Base-by-base conservation (phyloP, 1,284 basidiomycete species). In the Spongispora temasekensis region DNA sequence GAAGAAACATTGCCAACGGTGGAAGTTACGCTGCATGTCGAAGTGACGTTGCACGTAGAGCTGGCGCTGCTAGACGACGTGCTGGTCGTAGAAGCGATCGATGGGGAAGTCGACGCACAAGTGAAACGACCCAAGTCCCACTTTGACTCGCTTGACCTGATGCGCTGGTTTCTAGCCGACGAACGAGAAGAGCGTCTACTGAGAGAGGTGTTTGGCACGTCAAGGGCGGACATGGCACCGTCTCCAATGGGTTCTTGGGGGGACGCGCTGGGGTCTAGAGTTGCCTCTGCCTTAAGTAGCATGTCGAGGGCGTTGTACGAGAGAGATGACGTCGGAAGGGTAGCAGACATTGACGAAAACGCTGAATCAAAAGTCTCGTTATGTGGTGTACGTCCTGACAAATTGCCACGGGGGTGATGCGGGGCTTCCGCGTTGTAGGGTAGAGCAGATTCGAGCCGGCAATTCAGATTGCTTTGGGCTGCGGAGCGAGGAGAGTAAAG, bases 351-450 rank as follows among this genome's bases (percentile, higher is more conserved):
- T 35, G 65, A 64, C 63, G 58, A 60, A 48, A 65, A 55, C 23
- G 62, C 63, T 62, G 70, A 61, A 63, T 69, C 61, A 50, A 66
- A 66, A 50, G 64, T 59, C 32, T 64, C 59, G 57, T 73, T 71
- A 64, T 70, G 66, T 60, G 54, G 63, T 55, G 56, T 72, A 51
- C 64, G 68, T 44, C 59, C 56, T 46, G 62, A 63, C 57, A 61
- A 62, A 58, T 71, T 58, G 37, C 70, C 71, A 70, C 73, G 63
- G 64, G 66, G 64, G 48, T 63, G 58, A 62, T 69, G 70, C 68
- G 65, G 74, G 63, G 71, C 54, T 71, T 64, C 73, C 73, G 71
- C 74, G 60, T 73, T 76, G 70, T 58, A 70, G 64, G 72, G 64
- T 60, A 71, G 54, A 59, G 56, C 44, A 62, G 69, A 55, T 25